Evolutionary conservation across 148 eudicot genomes (phyloP).

Genomic region (Silene conica): DNA sequence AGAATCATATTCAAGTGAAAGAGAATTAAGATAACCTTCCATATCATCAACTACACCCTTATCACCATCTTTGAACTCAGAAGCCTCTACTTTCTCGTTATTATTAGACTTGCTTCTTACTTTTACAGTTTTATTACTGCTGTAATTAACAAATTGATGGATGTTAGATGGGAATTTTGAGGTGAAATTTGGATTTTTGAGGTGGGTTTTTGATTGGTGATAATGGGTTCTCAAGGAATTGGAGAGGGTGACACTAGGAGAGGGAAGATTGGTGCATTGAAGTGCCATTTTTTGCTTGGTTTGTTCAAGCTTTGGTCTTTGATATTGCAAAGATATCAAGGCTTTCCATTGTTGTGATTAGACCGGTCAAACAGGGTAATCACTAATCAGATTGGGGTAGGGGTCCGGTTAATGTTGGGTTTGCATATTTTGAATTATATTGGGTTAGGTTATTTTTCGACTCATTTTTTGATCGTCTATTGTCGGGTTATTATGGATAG

Average conservation of each 20-base stretch:
- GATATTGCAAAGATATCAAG: not conserved
- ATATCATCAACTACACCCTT: constrained; percentile 68
- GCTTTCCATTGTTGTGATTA: no score
- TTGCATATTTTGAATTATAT: no score
- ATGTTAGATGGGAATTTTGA: constrained; percentile 18
- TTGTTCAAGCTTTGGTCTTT: not conserved
- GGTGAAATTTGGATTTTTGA: constrained; percentile 20
- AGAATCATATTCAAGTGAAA: constrained; percentile 92
- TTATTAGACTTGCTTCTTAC: constrained; percentile 30
- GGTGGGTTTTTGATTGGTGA: constrained; percentile 25
- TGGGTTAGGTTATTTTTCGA: no score
- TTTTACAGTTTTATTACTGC: constrained; percentile 15
- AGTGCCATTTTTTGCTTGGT: constrained; percentile 21
- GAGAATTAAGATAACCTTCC: constrained; percentile 76
- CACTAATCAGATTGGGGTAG: no score
- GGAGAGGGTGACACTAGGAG: constrained; percentile 17
- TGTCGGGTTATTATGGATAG: no score
- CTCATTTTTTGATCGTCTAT: no score
- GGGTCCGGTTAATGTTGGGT: no score
- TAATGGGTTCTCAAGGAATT: constrained; percentile 19
- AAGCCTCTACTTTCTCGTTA: constrained; percentile 26
- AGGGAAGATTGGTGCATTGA: constrained; percentile 14
- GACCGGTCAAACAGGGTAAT: no score
- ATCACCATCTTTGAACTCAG: constrained; percentile 54
- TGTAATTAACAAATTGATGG: constrained; percentile 13